Evolutionary conservation across 768 basidiomycete species (phyloP).

Genomic region (Termitomyces bulborhizus): DNA sequence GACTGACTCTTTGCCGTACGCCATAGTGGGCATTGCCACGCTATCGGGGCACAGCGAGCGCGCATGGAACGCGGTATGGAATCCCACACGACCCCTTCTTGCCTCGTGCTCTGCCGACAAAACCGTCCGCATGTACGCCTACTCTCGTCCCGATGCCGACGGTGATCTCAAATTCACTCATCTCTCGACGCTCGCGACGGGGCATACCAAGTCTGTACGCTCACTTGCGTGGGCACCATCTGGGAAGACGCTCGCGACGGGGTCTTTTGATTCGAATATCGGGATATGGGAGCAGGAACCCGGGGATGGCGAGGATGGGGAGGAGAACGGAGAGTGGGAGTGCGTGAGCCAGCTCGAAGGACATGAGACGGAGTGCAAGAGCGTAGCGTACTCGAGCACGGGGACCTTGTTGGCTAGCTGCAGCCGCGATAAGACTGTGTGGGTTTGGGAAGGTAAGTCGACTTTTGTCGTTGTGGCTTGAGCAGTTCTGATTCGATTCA

Average conservation of each 20-base stretch:
- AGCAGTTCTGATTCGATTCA: constrained; percentile 1
- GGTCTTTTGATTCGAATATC: constrained; percentile 90
- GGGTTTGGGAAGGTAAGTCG: constrained; percentile 92
- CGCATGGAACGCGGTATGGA: constrained; percentile 89
- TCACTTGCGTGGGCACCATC: constrained; percentile 85
- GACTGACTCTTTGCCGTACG: constrained; percentile 14
- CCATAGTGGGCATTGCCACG: constrained; percentile 25
- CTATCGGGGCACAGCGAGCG: constrained; percentile 71
- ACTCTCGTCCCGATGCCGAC: constrained; percentile 24
- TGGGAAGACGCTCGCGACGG: constrained; percentile 82
- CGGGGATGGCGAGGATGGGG: constrained; percentile 29
- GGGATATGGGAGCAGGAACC: constrained; percentile 81
- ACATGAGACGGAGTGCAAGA: constrained; percentile 96
- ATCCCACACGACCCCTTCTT: constrained; percentile 70
- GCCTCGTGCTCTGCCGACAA: constrained; percentile 96
- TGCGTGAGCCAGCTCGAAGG: constrained; percentile 85
- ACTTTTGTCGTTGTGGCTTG: background rate
- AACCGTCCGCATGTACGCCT: constrained; percentile 79
- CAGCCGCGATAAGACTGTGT: constrained; percentile 94
- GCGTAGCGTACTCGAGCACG: constrained; percentile 76
- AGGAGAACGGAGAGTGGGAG: constrained; percentile 66
- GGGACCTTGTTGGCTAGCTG: constrained; percentile 87
- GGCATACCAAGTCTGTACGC: constrained; percentile 85
- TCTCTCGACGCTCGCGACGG: constrained; percentile 67
- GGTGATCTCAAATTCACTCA: constrained; percentile 39